Conservation (phyloP, 1,284 basidiomycete genomes). For the Volvariella volvacea region DNA sequence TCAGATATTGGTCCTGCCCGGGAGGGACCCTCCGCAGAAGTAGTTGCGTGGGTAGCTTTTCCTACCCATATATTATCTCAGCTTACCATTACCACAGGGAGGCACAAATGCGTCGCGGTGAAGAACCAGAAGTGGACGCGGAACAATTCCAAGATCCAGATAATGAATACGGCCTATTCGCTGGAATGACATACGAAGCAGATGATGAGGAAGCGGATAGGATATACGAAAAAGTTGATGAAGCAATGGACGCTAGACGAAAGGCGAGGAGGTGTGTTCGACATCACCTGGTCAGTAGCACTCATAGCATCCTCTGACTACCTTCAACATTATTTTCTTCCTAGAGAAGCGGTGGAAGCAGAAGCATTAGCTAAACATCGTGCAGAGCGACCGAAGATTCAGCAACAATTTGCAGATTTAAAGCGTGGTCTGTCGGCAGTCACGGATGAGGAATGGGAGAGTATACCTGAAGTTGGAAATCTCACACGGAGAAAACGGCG, state of each 20-base stretch:
- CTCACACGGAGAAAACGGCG: conserved; percentile 89
- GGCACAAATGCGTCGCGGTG: conserved; percentile 77
- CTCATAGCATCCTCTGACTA: neutral
- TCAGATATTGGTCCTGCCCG: conserved; percentile 98
- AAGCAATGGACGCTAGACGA: conserved; percentile 85
- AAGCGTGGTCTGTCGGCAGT: conserved; percentile 86
- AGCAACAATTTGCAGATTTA: conserved; percentile 91
- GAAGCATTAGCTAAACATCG: conserved; percentile 68
- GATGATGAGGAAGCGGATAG: conserved; percentile 97
- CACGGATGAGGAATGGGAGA: conserved; percentile 91
- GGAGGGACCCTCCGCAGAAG: conserved; percentile 88
- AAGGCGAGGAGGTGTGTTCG: conserved; percentile 69
- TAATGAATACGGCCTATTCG: conserved; percentile 94
- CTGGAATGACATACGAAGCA: conserved; percentile 92
- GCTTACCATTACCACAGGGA: conserved; percentile 40
- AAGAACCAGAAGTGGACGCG: conserved; percentile 81
- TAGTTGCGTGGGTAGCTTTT: conserved; percentile 53
- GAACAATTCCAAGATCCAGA: conserved; percentile 96
- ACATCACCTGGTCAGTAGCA: neutral
- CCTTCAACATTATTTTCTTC: conserved; percentile 24
- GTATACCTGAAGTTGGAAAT: conserved; percentile 93
- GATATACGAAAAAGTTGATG: conserved; percentile 89
- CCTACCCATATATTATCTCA: conserved; percentile 19
- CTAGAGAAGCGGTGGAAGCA: conserved; percentile 71
- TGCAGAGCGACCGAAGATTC: conserved; percentile 82